Evolutionary conservation across 164 flowering plant species (phyloP).

Genomic region (Vitis rupestris): DNA sequence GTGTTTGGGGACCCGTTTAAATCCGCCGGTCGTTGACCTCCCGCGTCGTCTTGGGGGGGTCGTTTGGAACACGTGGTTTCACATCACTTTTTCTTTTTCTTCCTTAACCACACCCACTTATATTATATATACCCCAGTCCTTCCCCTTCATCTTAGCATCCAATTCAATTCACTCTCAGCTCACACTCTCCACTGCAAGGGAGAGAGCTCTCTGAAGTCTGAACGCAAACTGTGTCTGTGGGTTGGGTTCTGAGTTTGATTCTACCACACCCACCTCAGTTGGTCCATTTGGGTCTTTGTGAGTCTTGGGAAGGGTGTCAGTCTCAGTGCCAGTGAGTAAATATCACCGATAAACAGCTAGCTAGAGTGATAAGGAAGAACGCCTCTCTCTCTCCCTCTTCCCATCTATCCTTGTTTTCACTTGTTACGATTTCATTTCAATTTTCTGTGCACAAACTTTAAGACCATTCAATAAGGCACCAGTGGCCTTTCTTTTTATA

Average conservation of each 20-base stretch:
- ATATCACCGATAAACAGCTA: not conserved
- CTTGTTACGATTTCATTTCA: not conserved
- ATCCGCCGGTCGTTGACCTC: too few relatives aligned
- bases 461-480: not conserved
- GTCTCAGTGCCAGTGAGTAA: not conserved
- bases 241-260: not conserved
- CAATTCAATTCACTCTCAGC: too few relatives aligned
- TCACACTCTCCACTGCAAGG: too few relatives aligned
- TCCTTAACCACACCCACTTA: not conserved
- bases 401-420: not conserved
- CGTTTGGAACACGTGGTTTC: too few relatives aligned
- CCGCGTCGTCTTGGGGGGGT: too few relatives aligned
- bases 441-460: not conserved
- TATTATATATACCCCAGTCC: not conserved
- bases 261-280: not conserved
- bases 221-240: not conserved
- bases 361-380: not conserved
- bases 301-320: conserved; percentile 6
- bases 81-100: too few relatives aligned
- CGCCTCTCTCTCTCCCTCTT: not conserved
- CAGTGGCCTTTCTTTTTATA: not conserved
- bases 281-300: conserved; percentile 9
- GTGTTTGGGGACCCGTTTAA: too few relatives aligned
- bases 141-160: not conserved
- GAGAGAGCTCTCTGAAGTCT: not conserved